Base-by-base conservation (phyloP, 331 rosid genomes). In the Prunus yedoensis region DNA sequence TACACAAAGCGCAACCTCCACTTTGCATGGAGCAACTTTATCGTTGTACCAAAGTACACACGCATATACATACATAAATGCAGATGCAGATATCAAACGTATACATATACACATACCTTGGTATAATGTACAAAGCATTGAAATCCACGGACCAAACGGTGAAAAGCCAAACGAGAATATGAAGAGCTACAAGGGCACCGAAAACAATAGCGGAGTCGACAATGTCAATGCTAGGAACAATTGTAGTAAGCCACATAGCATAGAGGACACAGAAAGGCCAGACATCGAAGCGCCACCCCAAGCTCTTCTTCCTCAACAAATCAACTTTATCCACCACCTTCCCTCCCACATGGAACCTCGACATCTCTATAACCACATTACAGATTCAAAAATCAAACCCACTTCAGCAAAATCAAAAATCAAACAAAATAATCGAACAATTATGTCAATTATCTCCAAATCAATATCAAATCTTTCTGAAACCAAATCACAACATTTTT, bases 61-160 rank as follows among this genome's bases (percentile, higher is more conserved):
- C 16, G 2, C 35, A 38, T 27, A 35, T 4, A 62, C 57, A 61
- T 41, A 18, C 58, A 51, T 16, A 32, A 8, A 21, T 63, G 32
- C 16, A 51, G 10, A 54, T n/a, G 41, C 50, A 16, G 18, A 51
- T 3, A 56, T 15, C 2, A 35, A 62, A 38, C 5, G 2, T 15
- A 21, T 5, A 51, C 27, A 11, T 15, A 21, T 8, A 51, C 25
- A 11, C 73, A 25, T 66, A 90, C 98, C 98, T 89, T 86, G 79
- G 89, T 76, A 52, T 81, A 92, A 66, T 85, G 89, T 11, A 88
- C 93, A 50, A 95, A 85, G 68, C 96, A 95, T 71, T 89, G 92
- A 95, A 95, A 83, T 92, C 96, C 45, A 95, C 94, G 2, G 97
- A 95, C 99, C 99, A 95, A 74, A 70, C 94, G 2, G 99, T 95